Evolutionary conservation across 75 land plant species (phyloP), one percentile per base, ranked within the genome.

Genomic region (Isoetes taiwanensis): DNA sequence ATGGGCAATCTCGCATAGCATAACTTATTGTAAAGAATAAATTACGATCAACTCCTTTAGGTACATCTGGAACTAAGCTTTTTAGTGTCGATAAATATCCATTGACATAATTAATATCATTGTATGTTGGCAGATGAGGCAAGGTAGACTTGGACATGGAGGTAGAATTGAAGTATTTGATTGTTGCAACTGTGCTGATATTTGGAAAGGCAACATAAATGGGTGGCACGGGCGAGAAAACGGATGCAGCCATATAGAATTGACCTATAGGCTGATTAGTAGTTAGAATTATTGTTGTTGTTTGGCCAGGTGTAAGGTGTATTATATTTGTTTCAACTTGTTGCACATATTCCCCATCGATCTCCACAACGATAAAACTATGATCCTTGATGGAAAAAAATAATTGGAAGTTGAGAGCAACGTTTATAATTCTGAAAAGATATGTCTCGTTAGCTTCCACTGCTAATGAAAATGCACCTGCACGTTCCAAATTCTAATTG

Each of bases 111-210:
- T 6, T 23, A 16, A 23, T 46, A n/a, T 46, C 50, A 23, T 46
- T 46, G n/a, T 23, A 19, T 6, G 5, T 6, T 46, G 6, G 6
- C 21, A 46, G n/a, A n/a, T n/a, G n/a, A n/a, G n/a, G n/a, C n/a
- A n/a, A n/a, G n/a, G n/a, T n/a, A n/a, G n/a, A n/a, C n/a, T n/a
- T n/a, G n/a, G n/a, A n/a, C n/a, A n/a, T n/a, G n/a, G n/a, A n/a
- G n/a, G n/a, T n/a, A 43, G 10, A 41, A 25, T 56, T 52, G 1
- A 52, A 54, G 64, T 81, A 81, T 23, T 68, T 35, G 19, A 81
- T 64, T 39, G 78, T 78, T 34, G 78, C 84, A 10, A 79, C 74
- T 65, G 81, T 75, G 57, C 78, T 69, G 25, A 72, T 74, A 66
- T 66, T 81, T 59, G 68, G 77, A 31, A 72, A 78, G 3, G 71